These are phyloP conservation scores for Colletotrichum orchidophilum DNA, from an alignment of 2,329 filamentous ascomycete species.

Conservation along the genomic window DNA sequence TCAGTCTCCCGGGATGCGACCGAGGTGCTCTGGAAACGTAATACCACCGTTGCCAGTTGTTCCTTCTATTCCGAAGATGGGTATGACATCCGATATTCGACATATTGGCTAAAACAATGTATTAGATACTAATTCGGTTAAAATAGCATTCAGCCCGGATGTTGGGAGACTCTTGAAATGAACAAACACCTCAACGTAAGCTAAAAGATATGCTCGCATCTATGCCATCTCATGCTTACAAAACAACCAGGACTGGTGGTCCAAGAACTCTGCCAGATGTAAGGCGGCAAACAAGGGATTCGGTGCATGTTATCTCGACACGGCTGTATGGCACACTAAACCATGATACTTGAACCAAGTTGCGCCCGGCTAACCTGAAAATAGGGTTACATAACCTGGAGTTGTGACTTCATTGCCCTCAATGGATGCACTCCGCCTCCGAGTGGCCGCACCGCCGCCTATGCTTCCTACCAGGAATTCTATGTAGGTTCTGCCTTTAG, in stretches of 20 bases:
- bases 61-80: not conserved
- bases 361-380: not conserved
- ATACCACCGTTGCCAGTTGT: not conserved
- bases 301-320: conserved; percentile 9
- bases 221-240: not conserved
- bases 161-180: not conserved
- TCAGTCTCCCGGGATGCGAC: not conserved
- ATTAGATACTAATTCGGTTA: not conserved
- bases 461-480: conserved; percentile 8
- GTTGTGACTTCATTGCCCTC: conserved; percentile 9
- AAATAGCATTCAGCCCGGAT: not conserved
- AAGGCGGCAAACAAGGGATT: not conserved
- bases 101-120: not conserved
- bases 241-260: conserved; percentile 11
- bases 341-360: not conserved
- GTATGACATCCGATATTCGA: not conserved
- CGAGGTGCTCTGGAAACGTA: not conserved
- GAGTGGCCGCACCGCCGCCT: not conserved
- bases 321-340: not conserved
- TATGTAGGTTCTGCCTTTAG: not conserved
- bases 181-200: not conserved
- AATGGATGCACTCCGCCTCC: conserved; percentile 15
- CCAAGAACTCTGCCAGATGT: conserved; percentile 10
- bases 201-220: too few species aligned
- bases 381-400: conserved; percentile 16